phyloP scores from a whole-genome alignment of 2,329 filamentous ascomycete genomes.

The Pezicula carpinea region DNA sequence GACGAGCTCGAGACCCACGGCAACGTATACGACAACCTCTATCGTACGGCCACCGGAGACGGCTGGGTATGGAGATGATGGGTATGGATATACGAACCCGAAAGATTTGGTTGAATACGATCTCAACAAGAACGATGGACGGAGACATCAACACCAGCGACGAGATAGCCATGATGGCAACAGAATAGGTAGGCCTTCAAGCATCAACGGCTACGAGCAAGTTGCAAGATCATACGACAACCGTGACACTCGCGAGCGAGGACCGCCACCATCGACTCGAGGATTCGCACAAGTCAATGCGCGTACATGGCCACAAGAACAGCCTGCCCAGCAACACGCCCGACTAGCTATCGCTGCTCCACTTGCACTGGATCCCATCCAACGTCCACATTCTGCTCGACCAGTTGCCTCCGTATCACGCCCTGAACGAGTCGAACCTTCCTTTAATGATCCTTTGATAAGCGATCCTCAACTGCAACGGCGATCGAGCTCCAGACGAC shows the following conservation, averaged over 20 bases:
- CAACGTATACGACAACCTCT: slow-evolving; percentile 4
- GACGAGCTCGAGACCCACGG: slow-evolving; percentile 18
- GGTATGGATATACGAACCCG: slow-evolving; percentile 60
- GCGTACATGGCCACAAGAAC: slow-evolving; percentile 38
- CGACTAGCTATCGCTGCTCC: slow-evolving; percentile 38
- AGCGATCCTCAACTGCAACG: slow-evolving; percentile 6
- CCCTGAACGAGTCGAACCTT: slow-evolving; percentile 12
- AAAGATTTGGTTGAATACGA: slow-evolving; percentile 59
- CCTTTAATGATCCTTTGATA: slow-evolving; percentile 11
- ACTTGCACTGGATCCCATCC: slow-evolving; percentile 24
- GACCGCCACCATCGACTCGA: slow-evolving; percentile 64
- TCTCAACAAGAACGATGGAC: slow-evolving; percentile 46
- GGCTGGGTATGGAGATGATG: slow-evolving; percentile 52
- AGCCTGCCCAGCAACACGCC: slow-evolving; percentile 30
- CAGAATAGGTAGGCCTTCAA: slow-evolving; percentile 28
- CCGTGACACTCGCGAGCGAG: slow-evolving; percentile 27
- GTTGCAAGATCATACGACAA: slow-evolving; percentile 31
- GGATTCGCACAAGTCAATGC: slow-evolving; percentile 67
- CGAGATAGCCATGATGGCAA: slow-evolving; percentile 50
- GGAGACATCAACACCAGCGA: slow-evolving; percentile 35
- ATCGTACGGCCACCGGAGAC: slow-evolving; percentile 36
- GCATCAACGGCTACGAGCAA: slow-evolving; percentile 24
- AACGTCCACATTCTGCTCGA: slow-evolving; percentile 14
- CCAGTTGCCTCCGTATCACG: neutral
- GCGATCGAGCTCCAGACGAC: slow-evolving; percentile 32